A percentile compares a stretch with the other conserved stretches of the same genome.
Evolutionary conservation across 495 filamentous ascomycete species (phyloP).

Genomic region (Penicillium silybi): DNA sequence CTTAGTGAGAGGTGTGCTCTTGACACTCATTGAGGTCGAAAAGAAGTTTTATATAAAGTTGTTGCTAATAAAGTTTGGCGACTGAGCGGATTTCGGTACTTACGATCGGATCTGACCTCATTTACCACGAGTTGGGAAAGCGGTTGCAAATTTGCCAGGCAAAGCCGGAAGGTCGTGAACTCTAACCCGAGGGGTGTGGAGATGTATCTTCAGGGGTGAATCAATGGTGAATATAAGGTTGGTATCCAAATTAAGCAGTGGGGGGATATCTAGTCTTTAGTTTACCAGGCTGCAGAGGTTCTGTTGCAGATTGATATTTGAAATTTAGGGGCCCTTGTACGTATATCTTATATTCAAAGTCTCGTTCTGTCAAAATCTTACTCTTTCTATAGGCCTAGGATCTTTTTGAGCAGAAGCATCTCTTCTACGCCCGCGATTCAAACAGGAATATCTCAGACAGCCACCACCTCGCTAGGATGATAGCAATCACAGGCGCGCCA

Average conservation of each 20-base stretch:
- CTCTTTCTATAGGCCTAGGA: too few species aligned
- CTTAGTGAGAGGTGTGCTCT: not conserved
- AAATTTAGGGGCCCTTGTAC: too few species aligned
- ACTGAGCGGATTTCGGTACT: not conserved
- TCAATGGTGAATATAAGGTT: not conserved
- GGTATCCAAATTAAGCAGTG: not conserved
- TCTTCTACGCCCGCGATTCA: too few species aligned
- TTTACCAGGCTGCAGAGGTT: too few species aligned
- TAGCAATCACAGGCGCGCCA: too few species aligned
- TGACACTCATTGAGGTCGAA: not conserved
- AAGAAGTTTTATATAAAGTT: not conserved
- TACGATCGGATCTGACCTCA: not conserved
- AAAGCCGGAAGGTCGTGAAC: not conserved
- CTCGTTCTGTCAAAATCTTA: too few species aligned
- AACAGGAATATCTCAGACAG: too few species aligned
- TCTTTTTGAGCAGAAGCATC: too few species aligned
- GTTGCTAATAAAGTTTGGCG: not conserved
- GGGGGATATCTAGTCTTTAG: too few species aligned
- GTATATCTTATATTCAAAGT: too few species aligned
- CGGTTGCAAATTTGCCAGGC: not conserved
- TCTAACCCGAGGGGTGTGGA: not conserved
- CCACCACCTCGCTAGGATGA: too few species aligned
- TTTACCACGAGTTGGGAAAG: not conserved
- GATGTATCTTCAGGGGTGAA: not conserved
- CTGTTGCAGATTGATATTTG: too few species aligned